Evolutionary conservation across 805 yeast genomes (phyloP), one percentile per base, ranked within the genome.

Genomic region (Cyberlindnera lachancei): DNA sequence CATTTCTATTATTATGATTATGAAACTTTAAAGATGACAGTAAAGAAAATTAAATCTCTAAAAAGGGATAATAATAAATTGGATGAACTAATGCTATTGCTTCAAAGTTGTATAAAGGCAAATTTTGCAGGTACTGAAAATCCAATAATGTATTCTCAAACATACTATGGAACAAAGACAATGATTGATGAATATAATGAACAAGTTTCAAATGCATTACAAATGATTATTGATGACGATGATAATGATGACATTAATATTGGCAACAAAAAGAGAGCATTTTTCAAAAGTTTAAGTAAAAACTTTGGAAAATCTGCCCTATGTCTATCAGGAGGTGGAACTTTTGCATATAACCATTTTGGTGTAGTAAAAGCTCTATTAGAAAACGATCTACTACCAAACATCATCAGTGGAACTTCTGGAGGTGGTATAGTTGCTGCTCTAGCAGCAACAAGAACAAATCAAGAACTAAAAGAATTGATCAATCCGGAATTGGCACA

Each of bases 341-440:
- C 82, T 19, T 83, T 82, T 53, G 74, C 88, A 2, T 78, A 79
- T 44, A 73, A 77, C 20, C 94, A 82, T 54, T 77, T 80, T 55
- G 94, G 94, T 3, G 72, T 82, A 3, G 66, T 81, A 18, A 77
- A 76, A 41, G 88, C 87, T 0, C 54, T 83, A 24, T 55, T 81
- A 5, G 87, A 83, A 37, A 69, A 70, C 36, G 79, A 77, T 50
- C 56, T 72, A 30, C 57, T 82, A 31, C 94, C 94, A 2, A 63
- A 64, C 5, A 78, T 82, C 23, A 62, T 83, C 7, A 71, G 83
- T 22, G 94, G 94, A 1, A 82, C 92, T 0, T 75, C 85, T 1
- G 90, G 92, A 2, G 94, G 94, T 12, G 90, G 87, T 2, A 56
- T 80, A 10, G 73, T 81, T 11, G 88, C 92, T 1, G 83, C 87